Base-by-base conservation (phyloP, 345 rosid species). In the Clarkia xantiana region DNA sequence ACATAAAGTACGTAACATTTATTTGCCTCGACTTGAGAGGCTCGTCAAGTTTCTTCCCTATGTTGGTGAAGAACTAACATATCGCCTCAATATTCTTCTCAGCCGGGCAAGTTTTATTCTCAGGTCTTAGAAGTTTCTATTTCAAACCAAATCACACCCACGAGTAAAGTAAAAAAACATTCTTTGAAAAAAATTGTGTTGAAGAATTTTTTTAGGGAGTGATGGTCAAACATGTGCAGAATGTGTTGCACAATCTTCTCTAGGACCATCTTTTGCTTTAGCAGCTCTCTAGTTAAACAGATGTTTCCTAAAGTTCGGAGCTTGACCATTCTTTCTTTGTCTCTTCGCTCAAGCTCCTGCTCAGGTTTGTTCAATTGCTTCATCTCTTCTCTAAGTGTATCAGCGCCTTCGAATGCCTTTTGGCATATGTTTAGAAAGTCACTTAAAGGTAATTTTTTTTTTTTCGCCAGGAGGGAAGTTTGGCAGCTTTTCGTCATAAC, bases 181-280 rank as follows among this genome's bases (percentile, higher is more conserved):
- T 44, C 36, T 60, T n/a, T 46, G 50, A 1, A 36, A 55, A 7
- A 29, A 18, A 47, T 20, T n/a, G n/a, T n/a, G n/a, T n/a, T n/a
- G 64, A 16, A 6, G 22, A 18, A 2, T 40, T 6, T 25, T 25
- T 15, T 18, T 36, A 8, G n/a, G 43, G 41, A 4, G 14, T 19
- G 48, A 15, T 18, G 42, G 29, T 42, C 41, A 17, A 50, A 90
- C 97, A 77, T 72, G 81, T n/a, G n/a, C 49, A 79, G 89, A 29
- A 90, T 86, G 67, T 90, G 89, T 68, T 86, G 96, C 47, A 83
- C 96, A 49, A 90, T 74, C 82, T 43, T 86, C 72, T 86, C 95
- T 13, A 96, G 76, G 11, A 90, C 96, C 91, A 90, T 86, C 86
- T 94, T 47, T 94, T 96, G 71, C 86, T n/a, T n/a, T n/a, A n/a